Percentiles rank a stretch among this genome's conserved stretches.
Evolutionary conservation across 2,329 filamentous ascomycete species (phyloP).

Genomic region (Epichloe sp.): DNA sequence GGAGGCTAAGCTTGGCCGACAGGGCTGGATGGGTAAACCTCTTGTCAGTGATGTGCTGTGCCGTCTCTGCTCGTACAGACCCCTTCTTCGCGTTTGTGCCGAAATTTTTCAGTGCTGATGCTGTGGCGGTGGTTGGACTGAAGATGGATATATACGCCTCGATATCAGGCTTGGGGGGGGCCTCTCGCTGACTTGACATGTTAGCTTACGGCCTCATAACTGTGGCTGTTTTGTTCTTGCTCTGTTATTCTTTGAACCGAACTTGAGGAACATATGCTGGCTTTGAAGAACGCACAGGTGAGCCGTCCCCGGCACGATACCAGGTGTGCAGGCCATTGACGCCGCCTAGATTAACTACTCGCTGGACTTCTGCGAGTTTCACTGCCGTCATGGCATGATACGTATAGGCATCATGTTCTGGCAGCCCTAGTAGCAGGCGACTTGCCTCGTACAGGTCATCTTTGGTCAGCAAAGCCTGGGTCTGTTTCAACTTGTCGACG

Average conservation of each 20-base stretch:
- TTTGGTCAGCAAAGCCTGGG: slow-evolving; percentile 23
- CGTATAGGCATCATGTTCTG: slow-evolving; percentile 31
- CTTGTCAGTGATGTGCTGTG: slow-evolving; percentile 39
- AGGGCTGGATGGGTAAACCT: slow-evolving; percentile 36
- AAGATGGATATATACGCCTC: slow-evolving; percentile 57
- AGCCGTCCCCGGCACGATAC: slow-evolving; percentile 28
- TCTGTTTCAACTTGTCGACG: slow-evolving; percentile 22
- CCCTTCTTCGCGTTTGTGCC: slow-evolving; percentile 49
- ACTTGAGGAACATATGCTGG: neutral
- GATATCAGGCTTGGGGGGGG: slow-evolving; percentile 45
- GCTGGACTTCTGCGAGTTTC: slow-evolving; percentile 34
- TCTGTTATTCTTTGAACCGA: neutral
- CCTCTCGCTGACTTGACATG: slow-evolving; percentile 19
- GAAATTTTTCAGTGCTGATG: slow-evolving; percentile 49
- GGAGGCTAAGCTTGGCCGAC: slow-evolving; percentile 25
- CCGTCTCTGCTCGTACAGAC: slow-evolving; percentile 44
- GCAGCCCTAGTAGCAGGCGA: slow-evolving; percentile 29
- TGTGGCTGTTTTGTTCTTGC: no score
- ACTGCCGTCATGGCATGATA: slow-evolving; percentile 40
- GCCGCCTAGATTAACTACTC: slow-evolving; percentile 28
- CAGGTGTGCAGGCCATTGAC: slow-evolving; percentile 35
- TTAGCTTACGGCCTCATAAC: neutral
- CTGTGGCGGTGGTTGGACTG: slow-evolving; percentile 42
- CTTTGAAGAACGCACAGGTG: slow-evolving; percentile 15
- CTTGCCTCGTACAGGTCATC: slow-evolving; percentile 34